These are phyloP conservation scores for Yamadazyma atmosphaerica DNA, from an alignment of 1,139 yeast species.

Conservation along the genomic window DNA sequence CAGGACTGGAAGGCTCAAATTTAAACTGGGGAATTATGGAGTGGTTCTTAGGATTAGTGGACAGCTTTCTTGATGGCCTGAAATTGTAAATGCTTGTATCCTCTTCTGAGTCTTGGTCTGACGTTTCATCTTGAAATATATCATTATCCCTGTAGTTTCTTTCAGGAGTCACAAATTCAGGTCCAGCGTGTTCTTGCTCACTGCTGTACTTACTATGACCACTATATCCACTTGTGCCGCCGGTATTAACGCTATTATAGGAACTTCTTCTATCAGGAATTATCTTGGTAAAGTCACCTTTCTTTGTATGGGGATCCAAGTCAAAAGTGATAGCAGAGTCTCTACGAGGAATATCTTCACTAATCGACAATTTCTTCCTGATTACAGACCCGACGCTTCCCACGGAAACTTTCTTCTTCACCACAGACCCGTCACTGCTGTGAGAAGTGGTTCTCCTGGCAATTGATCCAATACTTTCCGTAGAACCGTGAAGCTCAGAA, in stretches of 20 bases:
- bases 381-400: conserved; percentile 1
- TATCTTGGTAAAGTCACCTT: no score
- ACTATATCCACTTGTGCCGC: neutral
- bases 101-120: no score
- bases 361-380: conserved; percentile 5
- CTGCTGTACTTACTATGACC: neutral
- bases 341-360: conserved; percentile 3
- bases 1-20: neutral
- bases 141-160: no score
- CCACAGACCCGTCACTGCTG: neutral
- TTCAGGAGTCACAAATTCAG: no score
- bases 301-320: neutral
- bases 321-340: conserved; percentile 3
- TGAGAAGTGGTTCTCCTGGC: conserved; percentile 1
- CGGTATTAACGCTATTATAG: neutral
- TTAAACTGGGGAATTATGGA: neutral
- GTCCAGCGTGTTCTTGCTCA: no score
- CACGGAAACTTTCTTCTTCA: neutral
- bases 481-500: neutral
- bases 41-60: no score
- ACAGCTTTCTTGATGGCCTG: no score
- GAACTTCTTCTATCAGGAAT: neutral
- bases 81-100: neutral
- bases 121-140: no score
- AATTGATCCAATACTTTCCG: conserved; percentile 7